These are phyloP conservation scores for Coemansia sp. DNA, from an alignment of 192 early-diverging fungal genomes.

Conservation along the genomic window DNA sequence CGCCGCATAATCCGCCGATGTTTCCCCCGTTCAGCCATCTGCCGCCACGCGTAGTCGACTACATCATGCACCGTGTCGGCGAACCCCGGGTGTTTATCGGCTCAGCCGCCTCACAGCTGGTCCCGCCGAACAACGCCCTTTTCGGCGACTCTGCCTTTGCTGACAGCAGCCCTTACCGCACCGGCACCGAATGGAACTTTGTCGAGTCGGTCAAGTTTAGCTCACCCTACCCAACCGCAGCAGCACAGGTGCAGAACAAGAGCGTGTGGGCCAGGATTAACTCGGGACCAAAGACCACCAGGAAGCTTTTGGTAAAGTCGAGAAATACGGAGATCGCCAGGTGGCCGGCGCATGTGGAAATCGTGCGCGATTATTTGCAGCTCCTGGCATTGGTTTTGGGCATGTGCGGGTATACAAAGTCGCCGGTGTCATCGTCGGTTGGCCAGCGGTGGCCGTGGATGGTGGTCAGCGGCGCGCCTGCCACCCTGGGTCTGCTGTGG, in stretches of 20 bases:
- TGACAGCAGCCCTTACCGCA: constrained; percentile 42
- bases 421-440: constrained; percentile 34
- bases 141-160: constrained; percentile 14
- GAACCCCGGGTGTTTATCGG: constrained; percentile 54
- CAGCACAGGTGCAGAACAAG: constrained; percentile 22
- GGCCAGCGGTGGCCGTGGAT: constrained; percentile 47
- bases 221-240: constrained; percentile 44
- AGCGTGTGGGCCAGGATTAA: constrained; percentile 19
- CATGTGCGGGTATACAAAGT: constrained; percentile 30
- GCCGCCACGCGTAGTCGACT: constrained; percentile 39
- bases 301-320: constrained; percentile 25
- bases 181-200: constrained; percentile 55
- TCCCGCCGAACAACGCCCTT: constrained; percentile 21
- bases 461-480: constrained; percentile 34
- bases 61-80: constrained; percentile 49
- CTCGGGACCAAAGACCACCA: background rate
- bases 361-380: constrained; percentile 50
- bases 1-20: constrained; percentile 28
- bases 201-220: constrained; percentile 44
- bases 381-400: constrained; percentile 40
- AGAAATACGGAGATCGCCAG: constrained; percentile 31
- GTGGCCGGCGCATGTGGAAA: constrained; percentile 43
- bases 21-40: constrained; percentile 58
- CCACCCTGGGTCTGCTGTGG: constrained; percentile 49
- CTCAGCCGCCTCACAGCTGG: constrained; percentile 34